Base-by-base conservation (phyloP, 352 stramenopile species). In the Phytophthora uliginosa region DNA sequence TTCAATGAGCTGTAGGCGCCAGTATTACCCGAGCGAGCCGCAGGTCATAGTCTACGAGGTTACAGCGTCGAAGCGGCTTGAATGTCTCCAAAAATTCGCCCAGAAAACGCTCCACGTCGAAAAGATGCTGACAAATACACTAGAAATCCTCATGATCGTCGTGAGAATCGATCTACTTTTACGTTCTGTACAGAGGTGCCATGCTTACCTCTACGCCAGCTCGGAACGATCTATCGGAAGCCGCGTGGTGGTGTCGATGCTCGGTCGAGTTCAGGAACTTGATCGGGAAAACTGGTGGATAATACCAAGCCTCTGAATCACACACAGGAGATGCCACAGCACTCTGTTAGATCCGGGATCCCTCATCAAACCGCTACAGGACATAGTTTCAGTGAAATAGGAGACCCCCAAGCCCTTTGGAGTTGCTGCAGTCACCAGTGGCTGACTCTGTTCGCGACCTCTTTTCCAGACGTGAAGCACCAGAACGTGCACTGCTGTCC, bases 11-110 rank as follows among this genome's bases (percentile, higher is more conserved):
- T 5, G 18, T 12, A 48, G 34, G 15, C 51, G 18, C 34, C 56
- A 38, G 6, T 8, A 72, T 24, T 74, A 92, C 86, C 47, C 68
- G 76, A 69, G 90, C 74, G 47, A 91, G 71, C 12, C 71, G 74
- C 3, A 92, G 45, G 48, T 91, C 84, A 63, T 94, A 94, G 73
- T 92, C 83, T 8, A 90, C 75, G 26, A 94, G 67, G 45, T 86
- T 73, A 53, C 77, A 76, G 7, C 66, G 53, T 40, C 70, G 73
- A 47, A 91, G 76, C 0, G 74, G 63, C 26, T 71, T 68, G 38
- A 90, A 90, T 7, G 62, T 75, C 54, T 74, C 67, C 28, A 94
- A 59, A 62, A 92, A 87, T 5, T 61, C 40, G 4, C 74, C 75
- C 9, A 94, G 51, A 59, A 92, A 92, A 9, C 66, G 55, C 63